Evolutionary conservation across 495 filamentous ascomycete species (phyloP).

Genomic region (Penicillium dipodomyicola): DNA sequence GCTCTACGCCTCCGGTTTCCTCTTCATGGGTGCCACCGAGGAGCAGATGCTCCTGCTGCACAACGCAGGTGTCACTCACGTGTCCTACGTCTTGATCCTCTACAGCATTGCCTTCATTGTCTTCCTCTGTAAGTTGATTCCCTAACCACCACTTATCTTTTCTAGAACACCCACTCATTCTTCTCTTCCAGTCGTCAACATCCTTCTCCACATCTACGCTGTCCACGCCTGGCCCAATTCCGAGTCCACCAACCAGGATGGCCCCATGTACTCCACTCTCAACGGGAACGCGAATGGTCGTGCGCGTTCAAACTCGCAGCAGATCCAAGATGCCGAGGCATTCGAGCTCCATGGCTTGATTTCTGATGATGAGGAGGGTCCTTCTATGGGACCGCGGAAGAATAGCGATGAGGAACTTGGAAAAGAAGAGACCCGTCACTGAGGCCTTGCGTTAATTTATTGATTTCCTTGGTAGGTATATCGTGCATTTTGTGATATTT

Average conservation of each 20-base stretch:
- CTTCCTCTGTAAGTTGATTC: constrained; percentile 67
- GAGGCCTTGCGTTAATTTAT: not conserved
- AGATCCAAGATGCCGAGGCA: constrained; percentile 71
- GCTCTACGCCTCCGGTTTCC: constrained; percentile 87
- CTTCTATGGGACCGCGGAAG: constrained; percentile 32
- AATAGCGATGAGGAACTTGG: constrained; percentile 38
- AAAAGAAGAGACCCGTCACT: constrained; percentile 25
- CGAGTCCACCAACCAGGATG: constrained; percentile 28
- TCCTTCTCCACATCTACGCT: constrained; percentile 81
- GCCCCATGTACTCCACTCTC: constrained; percentile 21
- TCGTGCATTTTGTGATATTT: constrained; percentile 3
- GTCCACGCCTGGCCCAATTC: constrained; percentile 54
- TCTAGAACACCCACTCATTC: constrained; percentile 2
- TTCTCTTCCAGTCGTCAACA: constrained; percentile 58
- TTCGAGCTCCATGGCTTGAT: constrained; percentile 91
- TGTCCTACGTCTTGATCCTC: constrained; percentile 86
- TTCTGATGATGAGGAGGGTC: constrained; percentile 64
- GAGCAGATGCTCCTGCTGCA: constrained; percentile 84
- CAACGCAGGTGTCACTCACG: constrained; percentile 73
- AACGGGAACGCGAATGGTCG: constrained; percentile 55
- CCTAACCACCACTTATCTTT: not conserved
- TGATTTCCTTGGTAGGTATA: not conserved
- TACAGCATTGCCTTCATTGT: constrained; percentile 87
- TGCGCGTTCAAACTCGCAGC: constrained; percentile 46
- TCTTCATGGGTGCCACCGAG: constrained; percentile 97